Evolutionary conservation across 228 moss, liverwort and hornwort species (phyloP).

Genomic region (Sphagnum fallax): DNA sequence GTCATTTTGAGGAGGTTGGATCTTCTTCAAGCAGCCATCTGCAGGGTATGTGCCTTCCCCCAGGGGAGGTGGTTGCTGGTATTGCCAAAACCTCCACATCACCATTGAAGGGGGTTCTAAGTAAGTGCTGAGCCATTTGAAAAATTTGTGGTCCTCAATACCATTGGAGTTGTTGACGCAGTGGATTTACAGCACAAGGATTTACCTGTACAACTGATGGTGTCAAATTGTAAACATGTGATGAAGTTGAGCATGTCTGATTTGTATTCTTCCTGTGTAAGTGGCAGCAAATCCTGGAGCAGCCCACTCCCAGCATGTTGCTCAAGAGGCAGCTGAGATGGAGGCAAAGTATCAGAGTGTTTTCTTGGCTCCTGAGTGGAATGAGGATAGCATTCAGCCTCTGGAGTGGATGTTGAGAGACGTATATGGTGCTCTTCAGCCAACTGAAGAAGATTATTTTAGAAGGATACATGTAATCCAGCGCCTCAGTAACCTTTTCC

Average conservation of each 20-base stretch:
- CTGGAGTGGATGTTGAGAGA: constrained; percentile 35
- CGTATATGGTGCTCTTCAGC: constrained; percentile 30
- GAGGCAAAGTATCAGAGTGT: constrained; percentile 14
- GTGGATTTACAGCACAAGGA: not conserved
- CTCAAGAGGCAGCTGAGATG: constrained; percentile 15
- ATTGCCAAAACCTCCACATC: too few relatives aligned
- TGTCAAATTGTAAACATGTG: too few relatives aligned
- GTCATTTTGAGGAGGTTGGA: too few relatives aligned
- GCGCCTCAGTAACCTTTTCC: constrained; percentile 27
- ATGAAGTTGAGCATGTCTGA: not conserved
- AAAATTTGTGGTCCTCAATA: too few relatives aligned
- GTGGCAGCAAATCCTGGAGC: not conserved
- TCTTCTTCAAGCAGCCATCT: too few relatives aligned
- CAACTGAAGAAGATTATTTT: constrained; percentile 32
- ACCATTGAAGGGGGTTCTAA: too few relatives aligned
- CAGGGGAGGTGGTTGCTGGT: too few relatives aligned
- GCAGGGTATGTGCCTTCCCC: too few relatives aligned
- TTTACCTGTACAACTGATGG: not conserved
- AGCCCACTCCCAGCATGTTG: constrained; percentile 9
- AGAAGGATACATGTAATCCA: constrained; percentile 28
- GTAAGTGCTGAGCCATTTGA: too few relatives aligned
- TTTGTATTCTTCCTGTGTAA: not conserved
- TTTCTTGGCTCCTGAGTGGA: constrained; percentile 4
- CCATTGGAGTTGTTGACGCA: not conserved
- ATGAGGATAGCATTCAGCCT: constrained; percentile 16